A percentile compares a stretch with the other conserved stretches of the same genome.
Evolutionary conservation across 805 yeast species (phyloP).

Genomic region (Scheffersomyces ergatensis): DNA sequence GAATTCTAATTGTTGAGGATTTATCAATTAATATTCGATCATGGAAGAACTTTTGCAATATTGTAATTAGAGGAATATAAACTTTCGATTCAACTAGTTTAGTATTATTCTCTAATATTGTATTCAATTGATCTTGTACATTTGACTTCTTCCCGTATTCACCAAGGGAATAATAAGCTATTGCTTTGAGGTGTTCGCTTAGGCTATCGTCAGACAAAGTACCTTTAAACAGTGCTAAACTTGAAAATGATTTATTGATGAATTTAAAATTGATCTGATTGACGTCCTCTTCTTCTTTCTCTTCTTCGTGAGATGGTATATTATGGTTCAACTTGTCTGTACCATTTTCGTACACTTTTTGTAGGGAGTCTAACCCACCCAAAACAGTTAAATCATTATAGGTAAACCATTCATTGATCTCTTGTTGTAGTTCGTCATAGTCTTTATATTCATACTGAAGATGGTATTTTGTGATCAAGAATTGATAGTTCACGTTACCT

Average conservation of each 20-base stretch:
- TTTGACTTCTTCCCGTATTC: conserved; percentile 10
- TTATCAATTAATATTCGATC: not conserved
- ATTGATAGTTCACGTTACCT: conserved; percentile 16
- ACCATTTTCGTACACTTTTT: conserved; percentile 4
- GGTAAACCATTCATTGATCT: conserved; percentile 39
- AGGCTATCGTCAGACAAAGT: not conserved
- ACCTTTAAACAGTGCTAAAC: no score
- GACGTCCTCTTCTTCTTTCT: conserved; percentile 1
- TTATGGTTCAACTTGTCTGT: not conserved
- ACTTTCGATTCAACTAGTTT: conserved; percentile 4
- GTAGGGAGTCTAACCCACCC: conserved; percentile 15
- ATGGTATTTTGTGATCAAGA: conserved; percentile 28
- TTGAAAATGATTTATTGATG: no score
- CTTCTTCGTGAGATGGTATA: not conserved
- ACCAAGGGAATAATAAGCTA: conserved; percentile 27
- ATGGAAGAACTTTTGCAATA: conserved; percentile 4
- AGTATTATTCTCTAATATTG: conserved; percentile 10
- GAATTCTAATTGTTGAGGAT: not conserved
- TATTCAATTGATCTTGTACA: conserved; percentile 8
- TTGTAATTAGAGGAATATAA: conserved; percentile 4
- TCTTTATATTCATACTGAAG: conserved; percentile 30
- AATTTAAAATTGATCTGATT: not conserved
- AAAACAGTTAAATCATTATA: conserved; percentile 24
- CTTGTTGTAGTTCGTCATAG: conserved; percentile 20
- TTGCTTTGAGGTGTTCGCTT: conserved; percentile 7